Conservation (phyloP, 148 eudicot species). For the Vaccinium vitisidaea region DNA sequence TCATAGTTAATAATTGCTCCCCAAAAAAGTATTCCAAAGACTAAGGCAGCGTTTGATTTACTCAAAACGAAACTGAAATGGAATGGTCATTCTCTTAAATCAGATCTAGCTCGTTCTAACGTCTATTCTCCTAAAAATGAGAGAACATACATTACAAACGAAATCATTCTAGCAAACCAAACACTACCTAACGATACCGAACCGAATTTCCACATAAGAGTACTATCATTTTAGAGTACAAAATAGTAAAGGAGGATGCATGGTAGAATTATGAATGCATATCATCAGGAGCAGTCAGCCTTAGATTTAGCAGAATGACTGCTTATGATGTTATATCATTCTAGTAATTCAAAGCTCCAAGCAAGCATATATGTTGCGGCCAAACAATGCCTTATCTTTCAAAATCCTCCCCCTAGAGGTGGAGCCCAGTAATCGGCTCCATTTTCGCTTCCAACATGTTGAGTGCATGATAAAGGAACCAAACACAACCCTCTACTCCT, state of each 20-base stretch:
- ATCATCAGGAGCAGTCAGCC: conserved; percentile 53
- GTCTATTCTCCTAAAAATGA: not conserved
- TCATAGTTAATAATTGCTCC: not conserved
- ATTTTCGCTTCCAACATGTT: conserved; percentile 56
- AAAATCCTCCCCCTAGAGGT: conserved; percentile 55
- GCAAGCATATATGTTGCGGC: not conserved
- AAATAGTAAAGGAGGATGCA: not conserved
- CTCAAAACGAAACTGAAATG: not conserved
- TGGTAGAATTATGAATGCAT: conserved; percentile 3
- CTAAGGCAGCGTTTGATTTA: not conserved
- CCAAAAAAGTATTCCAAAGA: not conserved
- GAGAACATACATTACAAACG: not conserved
- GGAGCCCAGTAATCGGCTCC: conserved; percentile 84
- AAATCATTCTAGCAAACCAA: not conserved
- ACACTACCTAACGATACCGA: not conserved
- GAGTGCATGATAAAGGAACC: conserved; percentile 68
- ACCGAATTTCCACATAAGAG: not conserved
- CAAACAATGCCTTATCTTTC: conserved; percentile 13
- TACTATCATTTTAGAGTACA: not conserved
- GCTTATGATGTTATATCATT: conserved; percentile 47
- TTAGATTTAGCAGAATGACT: conserved; percentile 23
- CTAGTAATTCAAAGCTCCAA: conserved; percentile 16
- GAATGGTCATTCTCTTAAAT: not conserved
- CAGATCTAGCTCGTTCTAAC: not conserved
- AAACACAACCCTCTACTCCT: conserved; percentile 72